Evolutionary conservation across 768 basidiomycete genomes (phyloP).

Genomic region (Lactarius pseudohatsudake): DNA sequence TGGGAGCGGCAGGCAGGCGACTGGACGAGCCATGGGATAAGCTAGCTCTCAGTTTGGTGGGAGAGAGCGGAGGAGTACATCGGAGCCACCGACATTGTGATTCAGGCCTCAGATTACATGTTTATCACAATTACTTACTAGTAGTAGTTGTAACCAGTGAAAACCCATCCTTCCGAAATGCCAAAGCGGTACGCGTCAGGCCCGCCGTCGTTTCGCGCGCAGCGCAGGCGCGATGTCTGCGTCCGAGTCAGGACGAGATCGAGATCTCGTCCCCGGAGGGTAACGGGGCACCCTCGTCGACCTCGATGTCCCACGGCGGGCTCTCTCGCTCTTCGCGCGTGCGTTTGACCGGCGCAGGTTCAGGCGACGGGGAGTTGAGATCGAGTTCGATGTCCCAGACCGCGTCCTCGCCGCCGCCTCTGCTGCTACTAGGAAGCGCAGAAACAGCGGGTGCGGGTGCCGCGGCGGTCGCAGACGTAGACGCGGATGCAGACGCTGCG

Average conservation of each 20-base stretch:
- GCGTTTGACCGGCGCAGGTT: constrained; percentile 9
- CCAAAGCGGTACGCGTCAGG: background rate
- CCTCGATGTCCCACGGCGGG: constrained; percentile 27
- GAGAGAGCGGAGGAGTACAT: background rate
- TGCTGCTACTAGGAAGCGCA: background rate
- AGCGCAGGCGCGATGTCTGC: constrained; percentile 18
- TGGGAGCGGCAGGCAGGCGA: background rate
- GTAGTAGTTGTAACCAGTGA: too few relatives aligned
- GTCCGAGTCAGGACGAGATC: constrained; percentile 15
- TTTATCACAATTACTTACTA: too few relatives aligned
- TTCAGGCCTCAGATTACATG: background rate
- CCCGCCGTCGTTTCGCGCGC: constrained; percentile 23
- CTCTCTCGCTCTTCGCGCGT: constrained; percentile 22
- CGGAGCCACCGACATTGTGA: background rate
- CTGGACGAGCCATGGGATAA: background rate
- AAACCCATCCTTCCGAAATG: too few relatives aligned
- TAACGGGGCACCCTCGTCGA: background rate
- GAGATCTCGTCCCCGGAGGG: background rate
- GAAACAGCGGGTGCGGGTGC: too few relatives aligned
- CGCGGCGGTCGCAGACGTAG: background rate
- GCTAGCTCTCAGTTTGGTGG: background rate
- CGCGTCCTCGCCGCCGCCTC: constrained; percentile 35
- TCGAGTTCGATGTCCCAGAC: constrained; percentile 76
- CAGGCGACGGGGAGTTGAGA: constrained; percentile 34
- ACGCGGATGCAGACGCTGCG: constrained; percentile 6